These are phyloP conservation scores for Aspergillus cristatus DNA, from an alignment of 495 filamentous ascomycete genomes.

Conservation along the genomic window DNA sequence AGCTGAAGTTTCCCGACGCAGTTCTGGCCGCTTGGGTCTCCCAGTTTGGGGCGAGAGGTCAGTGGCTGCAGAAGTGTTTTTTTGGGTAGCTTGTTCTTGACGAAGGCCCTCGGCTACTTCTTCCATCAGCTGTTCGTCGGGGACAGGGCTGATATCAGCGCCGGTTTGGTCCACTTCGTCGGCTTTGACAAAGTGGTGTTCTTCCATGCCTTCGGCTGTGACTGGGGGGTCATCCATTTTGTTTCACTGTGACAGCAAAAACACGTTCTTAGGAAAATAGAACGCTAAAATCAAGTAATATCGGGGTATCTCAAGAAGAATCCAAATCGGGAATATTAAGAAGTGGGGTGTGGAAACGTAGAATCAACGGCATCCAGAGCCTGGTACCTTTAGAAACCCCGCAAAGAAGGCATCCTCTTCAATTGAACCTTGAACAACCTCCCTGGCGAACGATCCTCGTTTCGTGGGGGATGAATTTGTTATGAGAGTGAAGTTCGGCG, in stretches of 20 bases:
- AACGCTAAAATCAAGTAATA: neutral
- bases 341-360: too few relatives aligned
- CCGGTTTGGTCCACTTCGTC: conserved; percentile 48
- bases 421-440: too few relatives aligned
- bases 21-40: conserved; percentile 37
- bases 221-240: conserved; percentile 24
- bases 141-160: conserved; percentile 41
- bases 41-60: conserved; percentile 4
- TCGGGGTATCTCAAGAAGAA: conserved; percentile 5
- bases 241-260: neutral
- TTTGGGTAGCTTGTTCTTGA: conserved; percentile 30
- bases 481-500: too few relatives aligned
- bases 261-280: neutral
- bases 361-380: too few relatives aligned
- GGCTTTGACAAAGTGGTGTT: conserved; percentile 43
- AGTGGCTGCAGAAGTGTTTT: conserved; percentile 2
- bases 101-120: conserved; percentile 40
- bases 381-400: too few relatives aligned
- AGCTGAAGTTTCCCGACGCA: conserved; percentile 45
- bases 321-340: neutral
- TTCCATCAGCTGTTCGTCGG: conserved; percentile 40
- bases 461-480: too few relatives aligned
- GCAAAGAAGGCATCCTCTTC: too few relatives aligned
- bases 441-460: too few relatives aligned
- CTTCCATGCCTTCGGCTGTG: conserved; percentile 16